Base-by-base conservation (phyloP, 805 yeast genomes). In the Barnettozyma sp. region DNA sequence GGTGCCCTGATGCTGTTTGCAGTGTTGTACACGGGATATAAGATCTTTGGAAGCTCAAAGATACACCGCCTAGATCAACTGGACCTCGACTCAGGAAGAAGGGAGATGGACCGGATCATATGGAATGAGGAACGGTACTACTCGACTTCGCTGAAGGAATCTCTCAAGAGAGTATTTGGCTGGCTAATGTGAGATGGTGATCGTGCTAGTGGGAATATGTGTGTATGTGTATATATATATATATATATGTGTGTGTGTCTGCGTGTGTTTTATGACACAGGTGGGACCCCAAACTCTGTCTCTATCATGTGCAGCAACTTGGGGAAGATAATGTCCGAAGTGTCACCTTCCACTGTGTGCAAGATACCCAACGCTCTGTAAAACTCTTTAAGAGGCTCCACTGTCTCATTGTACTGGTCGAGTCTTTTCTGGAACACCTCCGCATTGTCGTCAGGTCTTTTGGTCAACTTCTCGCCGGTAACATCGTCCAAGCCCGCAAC, bases 261-360 rank as follows among this genome's bases (percentile, higher is more conserved):
- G n/a, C n/a, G n/a, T n/a, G n/a, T n/a, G n/a, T n/a, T n/a, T n/a
- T n/a, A n/a, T n/a, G n/a, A n/a, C n/a, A n/a, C n/a, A n/a, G n/a
- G n/a, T n/a, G n/a, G n/a, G n/a, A n/a, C n/a, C n/a, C n/a, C 38
- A 40, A 61, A 63, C 39, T 56, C 61, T 6, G 44, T 34, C 39
- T 55, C 41, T 11, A 72, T 65, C 34, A 71, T 55, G 12, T 46
- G 41, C 45, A 64, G 50, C 25, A 87, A 58, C 53, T 86, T 70
- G 1, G 96, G 96, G 52, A 72, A 85, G 12, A 87, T 81, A 13
- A 80, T 72, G 57, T 88, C 95, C 2, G 94, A 82, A 2, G 95
- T 79, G 40, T 79, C 76, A 9, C 97, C 97, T 13, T 69, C 55
- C 11, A 87, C 78, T 3, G 65, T 65, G 30, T 65, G 58, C 25